phyloP scores from a whole-genome alignment of 208 protist genomes.

The Leishmania aethiopica region DNA sequence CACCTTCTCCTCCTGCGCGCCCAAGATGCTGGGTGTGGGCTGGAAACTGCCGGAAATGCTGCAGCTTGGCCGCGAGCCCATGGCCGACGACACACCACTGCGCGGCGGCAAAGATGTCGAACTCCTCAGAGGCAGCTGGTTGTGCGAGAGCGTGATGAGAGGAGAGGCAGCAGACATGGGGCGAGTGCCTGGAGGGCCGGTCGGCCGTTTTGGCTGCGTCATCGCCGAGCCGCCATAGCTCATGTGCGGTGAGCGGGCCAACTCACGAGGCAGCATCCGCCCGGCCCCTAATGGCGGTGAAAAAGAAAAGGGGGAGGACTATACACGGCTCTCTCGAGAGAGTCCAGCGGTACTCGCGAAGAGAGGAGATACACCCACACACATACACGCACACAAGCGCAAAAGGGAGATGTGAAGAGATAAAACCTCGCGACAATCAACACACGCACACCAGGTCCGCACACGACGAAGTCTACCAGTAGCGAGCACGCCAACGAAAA shows the following conservation, averaged over 20 bases:
- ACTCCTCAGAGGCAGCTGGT: constrained; percentile 6
- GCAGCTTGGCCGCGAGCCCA: constrained; percentile 14
- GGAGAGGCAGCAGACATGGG: constrained; percentile 14
- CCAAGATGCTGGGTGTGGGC: constrained; percentile 5
- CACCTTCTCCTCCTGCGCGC: constrained; percentile 54
- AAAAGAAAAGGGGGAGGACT: neutral
- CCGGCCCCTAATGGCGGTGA: neutral
- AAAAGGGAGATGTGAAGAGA: neutral
- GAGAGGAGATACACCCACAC: neutral
- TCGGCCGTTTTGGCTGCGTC: constrained; percentile 3
- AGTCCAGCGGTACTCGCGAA: neutral
- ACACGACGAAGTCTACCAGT: neutral
- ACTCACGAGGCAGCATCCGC: constrained; percentile 39
- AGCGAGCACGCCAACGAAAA: neutral
- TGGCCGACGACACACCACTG: constrained; percentile 3
- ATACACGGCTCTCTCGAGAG: neutral
- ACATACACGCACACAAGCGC: neutral
- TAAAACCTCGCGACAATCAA: neutral
- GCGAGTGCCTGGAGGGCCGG: constrained; percentile 11
- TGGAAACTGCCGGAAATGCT: constrained; percentile 33
- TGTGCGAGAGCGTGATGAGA: constrained; percentile 23
- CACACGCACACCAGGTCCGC: neutral
- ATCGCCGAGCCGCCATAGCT: constrained; percentile 7
- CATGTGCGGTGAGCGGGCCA: constrained; percentile 28
- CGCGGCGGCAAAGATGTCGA: neutral